Evolutionary conservation across 1,284 basidiomycete genomes (phyloP).

Genomic region (Melampsora abietis-canadensis): DNA sequence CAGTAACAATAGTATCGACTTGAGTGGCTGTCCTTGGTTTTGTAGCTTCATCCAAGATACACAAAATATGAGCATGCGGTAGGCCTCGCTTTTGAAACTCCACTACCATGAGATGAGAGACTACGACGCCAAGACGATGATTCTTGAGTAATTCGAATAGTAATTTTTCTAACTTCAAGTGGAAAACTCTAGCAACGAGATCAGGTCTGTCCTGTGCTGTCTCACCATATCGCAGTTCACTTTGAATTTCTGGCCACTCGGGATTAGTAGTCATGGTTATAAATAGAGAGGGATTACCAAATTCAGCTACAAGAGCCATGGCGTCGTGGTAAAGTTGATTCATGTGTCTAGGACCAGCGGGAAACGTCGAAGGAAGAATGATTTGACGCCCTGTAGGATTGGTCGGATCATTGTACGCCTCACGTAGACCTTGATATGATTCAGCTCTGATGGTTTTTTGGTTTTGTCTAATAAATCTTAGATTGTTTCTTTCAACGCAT

Average conservation of each 20-base stretch:
- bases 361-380: conserved; percentile 54
- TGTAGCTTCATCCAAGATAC: not conserved
- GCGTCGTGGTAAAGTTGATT: conserved; percentile 55
- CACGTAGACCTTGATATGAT: not conserved
- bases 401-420: not conserved
- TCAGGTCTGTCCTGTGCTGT: not conserved
- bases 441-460: not conserved
- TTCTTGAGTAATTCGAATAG: not conserved
- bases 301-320: conserved; percentile 52
- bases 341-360: conserved; percentile 53
- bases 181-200: not conserved
- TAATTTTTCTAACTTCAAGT: not conserved
- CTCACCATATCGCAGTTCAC: not conserved
- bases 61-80: conserved; percentile 2
- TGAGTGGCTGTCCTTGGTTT: not conserved
- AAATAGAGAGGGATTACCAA: conserved; percentile 54
- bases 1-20: conserved; percentile 5
- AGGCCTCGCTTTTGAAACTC: conserved; percentile 21
- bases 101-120: not conserved
- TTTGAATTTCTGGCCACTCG: conserved; percentile 54
- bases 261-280: conserved; percentile 56
- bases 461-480: not conserved
- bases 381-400: conserved; percentile 45
- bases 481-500: not conserved
- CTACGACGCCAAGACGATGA: not conserved